These are phyloP conservation scores for Pogostemon cablin DNA, from an alignment of 257 asterid species.

Conservation along the genomic window DNA sequence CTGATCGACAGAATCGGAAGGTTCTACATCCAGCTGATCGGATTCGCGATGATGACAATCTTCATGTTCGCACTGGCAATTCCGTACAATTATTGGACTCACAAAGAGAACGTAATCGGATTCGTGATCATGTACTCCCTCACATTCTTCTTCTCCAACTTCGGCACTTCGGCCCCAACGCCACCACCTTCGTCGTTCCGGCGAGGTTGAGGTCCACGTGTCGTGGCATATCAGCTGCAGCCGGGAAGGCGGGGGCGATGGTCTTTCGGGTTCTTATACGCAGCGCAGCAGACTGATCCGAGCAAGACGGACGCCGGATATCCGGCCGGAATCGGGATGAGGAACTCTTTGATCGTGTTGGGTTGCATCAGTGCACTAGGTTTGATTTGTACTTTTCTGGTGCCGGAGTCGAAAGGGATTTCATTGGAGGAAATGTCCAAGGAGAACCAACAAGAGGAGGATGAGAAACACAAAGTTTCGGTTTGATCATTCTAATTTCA, in stretches of 20 bases:
- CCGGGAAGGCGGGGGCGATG: slow-evolving; percentile 64
- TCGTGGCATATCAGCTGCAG: slow-evolving; percentile 63
- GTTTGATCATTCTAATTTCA: not conserved
- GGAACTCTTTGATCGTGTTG: slow-evolving; percentile 46
- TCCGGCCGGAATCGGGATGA: slow-evolving; percentile 54
- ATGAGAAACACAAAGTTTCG: not conserved
- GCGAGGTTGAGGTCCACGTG: slow-evolving; percentile 63
- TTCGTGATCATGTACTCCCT: slow-evolving; percentile 54
- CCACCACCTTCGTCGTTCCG: slow-evolving; percentile 59
- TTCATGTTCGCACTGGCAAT: slow-evolving; percentile 61
- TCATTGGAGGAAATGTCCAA: slow-evolving; percentile 56
- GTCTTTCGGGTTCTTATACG: slow-evolving; percentile 59
- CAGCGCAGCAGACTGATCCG: slow-evolving; percentile 51
- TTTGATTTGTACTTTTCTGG: slow-evolving; percentile 48
- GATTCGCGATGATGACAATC: slow-evolving; percentile 57
- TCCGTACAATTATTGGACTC: slow-evolving; percentile 60
- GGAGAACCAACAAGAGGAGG: slow-evolving; percentile 45
- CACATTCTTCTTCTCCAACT: slow-evolving; percentile 62
- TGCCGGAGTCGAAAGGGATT: slow-evolving; percentile 59
- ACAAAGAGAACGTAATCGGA: slow-evolving; percentile 46
- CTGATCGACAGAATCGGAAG: slow-evolving; percentile 56
- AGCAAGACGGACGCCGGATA: slow-evolving; percentile 48
- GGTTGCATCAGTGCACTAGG: slow-evolving; percentile 53
- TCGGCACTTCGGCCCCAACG: slow-evolving; percentile 63
- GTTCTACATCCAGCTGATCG: slow-evolving; percentile 52